These are phyloP conservation scores for Apophysomyces sp. DNA, from an alignment of 371 early-diverging fungal species.

Conservation along the genomic window DNA sequence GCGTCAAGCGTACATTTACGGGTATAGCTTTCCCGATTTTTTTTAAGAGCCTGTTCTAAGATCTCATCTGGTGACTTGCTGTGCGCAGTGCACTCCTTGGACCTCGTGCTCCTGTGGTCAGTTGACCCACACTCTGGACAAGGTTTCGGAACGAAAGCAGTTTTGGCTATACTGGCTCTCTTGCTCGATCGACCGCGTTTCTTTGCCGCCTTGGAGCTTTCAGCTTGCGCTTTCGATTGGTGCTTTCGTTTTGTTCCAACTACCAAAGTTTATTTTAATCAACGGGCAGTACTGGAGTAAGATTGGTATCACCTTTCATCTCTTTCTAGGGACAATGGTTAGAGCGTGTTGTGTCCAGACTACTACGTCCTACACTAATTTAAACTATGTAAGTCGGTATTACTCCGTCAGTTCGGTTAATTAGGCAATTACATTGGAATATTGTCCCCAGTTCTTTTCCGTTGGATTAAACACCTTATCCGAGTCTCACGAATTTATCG, in stretches of 20 bases:
- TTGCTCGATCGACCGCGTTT: not conserved
- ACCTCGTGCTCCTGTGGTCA: not conserved
- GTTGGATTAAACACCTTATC: no score
- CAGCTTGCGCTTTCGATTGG: not conserved
- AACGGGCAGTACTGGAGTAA: not conserved
- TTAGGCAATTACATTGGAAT: no score
- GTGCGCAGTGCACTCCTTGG: not conserved
- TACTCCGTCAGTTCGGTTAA: no score
- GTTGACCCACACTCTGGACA: not conserved
- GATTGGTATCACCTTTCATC: not conserved
- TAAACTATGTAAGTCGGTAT: no score
- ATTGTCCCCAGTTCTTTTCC: no score
- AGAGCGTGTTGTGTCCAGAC: no score
- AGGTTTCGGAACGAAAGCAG: not conserved
- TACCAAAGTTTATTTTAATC: not conserved
- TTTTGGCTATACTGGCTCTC: not conserved
- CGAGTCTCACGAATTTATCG: no score
- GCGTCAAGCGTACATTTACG: not conserved
- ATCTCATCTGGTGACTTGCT: not conserved
- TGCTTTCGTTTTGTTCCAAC: not conserved
- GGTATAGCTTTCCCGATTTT: not conserved
- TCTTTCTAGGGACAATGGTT: not conserved
- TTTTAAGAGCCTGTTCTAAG: not conserved
- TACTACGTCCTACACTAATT: no score
- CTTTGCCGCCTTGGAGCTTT: not conserved